A percentile compares a stretch with the other conserved stretches of the same genome.
These are phyloP conservation scores for Trifolium pratense DNA, from an alignment of 306 rosid species.

Conservation along the genomic window DNA sequence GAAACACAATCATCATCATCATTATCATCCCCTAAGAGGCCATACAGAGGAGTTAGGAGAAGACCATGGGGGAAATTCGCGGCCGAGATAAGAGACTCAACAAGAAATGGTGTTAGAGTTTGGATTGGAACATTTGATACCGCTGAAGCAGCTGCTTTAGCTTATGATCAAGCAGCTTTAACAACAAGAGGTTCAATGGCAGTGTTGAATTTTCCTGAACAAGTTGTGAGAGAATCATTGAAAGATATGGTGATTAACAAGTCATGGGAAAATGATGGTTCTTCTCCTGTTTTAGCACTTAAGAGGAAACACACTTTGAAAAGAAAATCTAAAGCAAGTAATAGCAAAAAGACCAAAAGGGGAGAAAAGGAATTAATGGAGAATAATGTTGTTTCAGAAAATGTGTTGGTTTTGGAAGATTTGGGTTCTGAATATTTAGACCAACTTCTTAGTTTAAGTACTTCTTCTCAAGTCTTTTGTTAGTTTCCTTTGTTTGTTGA, in stretches of 20 bases:
- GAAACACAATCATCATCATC: not conserved
- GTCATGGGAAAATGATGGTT: constrained; percentile 45
- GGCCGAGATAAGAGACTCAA: constrained; percentile 91
- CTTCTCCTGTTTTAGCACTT: constrained; percentile 78
- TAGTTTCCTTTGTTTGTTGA: constrained; percentile 14
- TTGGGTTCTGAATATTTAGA: constrained; percentile 82
- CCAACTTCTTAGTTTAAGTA: constrained; percentile 55
- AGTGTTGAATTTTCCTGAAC: constrained; percentile 75
- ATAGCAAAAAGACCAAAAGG: constrained; percentile 36
- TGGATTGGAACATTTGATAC: constrained; percentile 96
- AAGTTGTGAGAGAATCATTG: constrained; percentile 56
- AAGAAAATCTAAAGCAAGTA: constrained; percentile 31
- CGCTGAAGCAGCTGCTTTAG: constrained; percentile 87
- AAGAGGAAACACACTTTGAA: constrained; percentile 58
- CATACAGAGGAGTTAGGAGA: constrained; percentile 73
- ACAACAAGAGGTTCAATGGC: constrained; percentile 70
- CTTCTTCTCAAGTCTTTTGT: constrained; percentile 27
- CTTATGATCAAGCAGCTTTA: constrained; percentile 94
- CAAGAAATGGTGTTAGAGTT: constrained; percentile 77
- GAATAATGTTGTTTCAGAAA: constrained; percentile 1
- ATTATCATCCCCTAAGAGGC: constrained; percentile 36
- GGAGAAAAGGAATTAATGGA: constrained; percentile 3
- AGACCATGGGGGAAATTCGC: constrained; percentile 98
- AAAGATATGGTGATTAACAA: constrained; percentile 42
- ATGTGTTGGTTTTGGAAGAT: constrained; percentile 70